Percentiles rank a stretch among this genome's conserved stretches.
phyloP scores from a whole-genome alignment of 2,329 filamentous ascomycete genomes.

The Monilinia fructigena region DNA sequence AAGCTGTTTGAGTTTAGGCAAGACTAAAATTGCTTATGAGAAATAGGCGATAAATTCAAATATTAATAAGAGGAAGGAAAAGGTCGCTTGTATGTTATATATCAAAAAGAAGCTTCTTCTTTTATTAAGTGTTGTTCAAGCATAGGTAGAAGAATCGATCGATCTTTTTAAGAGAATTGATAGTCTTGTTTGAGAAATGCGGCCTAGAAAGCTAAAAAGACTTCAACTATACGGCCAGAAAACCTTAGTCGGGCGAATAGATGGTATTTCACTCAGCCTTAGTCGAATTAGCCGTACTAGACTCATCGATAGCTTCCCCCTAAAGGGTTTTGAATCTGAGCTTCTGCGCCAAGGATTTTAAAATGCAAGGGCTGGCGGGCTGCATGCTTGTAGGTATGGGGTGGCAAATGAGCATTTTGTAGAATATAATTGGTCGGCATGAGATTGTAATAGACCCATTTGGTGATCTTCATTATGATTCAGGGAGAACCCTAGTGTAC shows the following conservation, averaged over 20 bases:
- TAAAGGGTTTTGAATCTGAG: not conserved
- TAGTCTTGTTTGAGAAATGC: not conserved
- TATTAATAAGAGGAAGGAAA: not conserved
- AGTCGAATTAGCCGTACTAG: conserved; percentile 13
- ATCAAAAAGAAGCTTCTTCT: not conserved
- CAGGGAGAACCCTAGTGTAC: conserved; percentile 8
- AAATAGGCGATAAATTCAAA: not conserved
- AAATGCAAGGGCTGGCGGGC: not conserved
- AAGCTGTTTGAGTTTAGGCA: not conserved
- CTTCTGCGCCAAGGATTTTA: not conserved
- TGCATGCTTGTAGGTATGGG: not conserved
- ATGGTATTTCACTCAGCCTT: conserved; percentile 19
- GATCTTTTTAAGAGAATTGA: conserved; percentile 8
- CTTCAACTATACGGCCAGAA: not conserved
- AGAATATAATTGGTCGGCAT: not conserved
- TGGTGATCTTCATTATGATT: not conserved
- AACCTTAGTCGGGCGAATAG: conserved; percentile 1
- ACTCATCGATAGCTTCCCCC: conserved; percentile 7
- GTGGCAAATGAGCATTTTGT: not conserved
- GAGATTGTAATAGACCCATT: not conserved
- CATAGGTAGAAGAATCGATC: conserved; percentile 10
- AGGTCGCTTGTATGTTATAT: not conserved
- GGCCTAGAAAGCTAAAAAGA: conserved; percentile 6
- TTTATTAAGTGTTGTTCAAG: not conserved
- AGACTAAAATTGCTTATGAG: not conserved